phyloP scores from a whole-genome alignment of 2,329 filamentous ascomycete species.

The Beauveria scarabaeidicola region DNA sequence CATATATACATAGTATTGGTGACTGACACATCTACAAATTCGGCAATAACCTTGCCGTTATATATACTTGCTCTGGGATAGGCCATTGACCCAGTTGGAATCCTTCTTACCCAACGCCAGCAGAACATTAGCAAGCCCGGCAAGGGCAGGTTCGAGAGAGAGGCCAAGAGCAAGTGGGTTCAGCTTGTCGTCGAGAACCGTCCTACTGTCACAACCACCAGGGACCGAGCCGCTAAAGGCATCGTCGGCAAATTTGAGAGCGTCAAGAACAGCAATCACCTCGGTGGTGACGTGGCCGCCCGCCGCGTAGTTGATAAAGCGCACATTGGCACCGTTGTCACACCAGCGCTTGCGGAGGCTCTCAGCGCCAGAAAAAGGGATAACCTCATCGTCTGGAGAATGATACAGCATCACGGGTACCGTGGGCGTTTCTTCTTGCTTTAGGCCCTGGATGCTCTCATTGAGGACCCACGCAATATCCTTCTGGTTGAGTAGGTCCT shows the following conservation, averaged over 20 bases:
- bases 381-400: conserved; percentile 9
- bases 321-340: conserved; percentile 6
- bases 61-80: neutral
- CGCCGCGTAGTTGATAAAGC: neutral
- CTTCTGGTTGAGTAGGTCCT: neutral
- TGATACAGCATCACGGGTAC: conserved; percentile 11
- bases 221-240: conserved; percentile 9
- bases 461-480: neutral
- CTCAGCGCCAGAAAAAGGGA: neutral
- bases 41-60: neutral
- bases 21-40: neutral
- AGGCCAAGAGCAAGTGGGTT: conserved; percentile 8
- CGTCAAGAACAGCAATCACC: neutral
- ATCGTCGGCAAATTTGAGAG: neutral
- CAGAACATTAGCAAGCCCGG: neutral
- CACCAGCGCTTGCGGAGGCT: conserved; percentile 7
- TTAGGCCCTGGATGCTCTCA: conserved; percentile 4
- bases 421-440: conserved; percentile 8
- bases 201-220: neutral
- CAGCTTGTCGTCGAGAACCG: neutral
- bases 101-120: conserved; percentile 6
- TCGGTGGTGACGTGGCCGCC: conserved; percentile 10
- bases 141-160: conserved; percentile 3
- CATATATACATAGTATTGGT: neutral
- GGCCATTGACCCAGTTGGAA: neutral